A percentile compares a stretch with the other conserved stretches of the same genome.
These are phyloP conservation scores for Schwanniomyces polymorphus DNA, from an alignment of 805 yeast species.

Conservation along the genomic window DNA sequence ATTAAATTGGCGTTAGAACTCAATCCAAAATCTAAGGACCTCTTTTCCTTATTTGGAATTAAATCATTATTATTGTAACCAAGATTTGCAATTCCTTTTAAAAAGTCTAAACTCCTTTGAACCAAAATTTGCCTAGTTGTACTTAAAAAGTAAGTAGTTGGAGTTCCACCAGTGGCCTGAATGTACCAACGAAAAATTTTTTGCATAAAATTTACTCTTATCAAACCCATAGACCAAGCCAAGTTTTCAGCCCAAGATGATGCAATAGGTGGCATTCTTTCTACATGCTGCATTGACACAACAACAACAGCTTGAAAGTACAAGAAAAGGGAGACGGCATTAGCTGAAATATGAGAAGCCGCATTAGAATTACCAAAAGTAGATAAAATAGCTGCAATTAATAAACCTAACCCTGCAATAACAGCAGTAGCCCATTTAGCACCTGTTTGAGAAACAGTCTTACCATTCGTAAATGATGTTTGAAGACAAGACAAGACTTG, in stretches of 20 bases:
- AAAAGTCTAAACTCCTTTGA: conserved; percentile 56
- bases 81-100: conserved; percentile 21
- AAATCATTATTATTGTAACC: conserved; percentile 8
- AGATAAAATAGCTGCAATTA: conserved; percentile 78
- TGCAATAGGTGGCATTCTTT: conserved; percentile 88
- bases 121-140: conserved; percentile 68
- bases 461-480: conserved; percentile 72
- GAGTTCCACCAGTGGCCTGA: conserved; percentile 87
- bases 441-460: conserved; percentile 75
- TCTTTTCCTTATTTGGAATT: conserved; percentile 12
- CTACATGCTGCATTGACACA: conserved; percentile 81
- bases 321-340: conserved; percentile 76
- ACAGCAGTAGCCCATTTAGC: conserved; percentile 95
- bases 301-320: conserved; percentile 90
- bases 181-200: conserved; percentile 80
- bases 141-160: conserved; percentile 64
- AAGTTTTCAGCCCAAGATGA: conserved; percentile 89
- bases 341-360: conserved; percentile 86
- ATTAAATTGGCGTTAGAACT: conserved; percentile 57
- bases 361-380: conserved; percentile 86
- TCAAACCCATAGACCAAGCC: conserved; percentile 94
- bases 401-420: conserved; percentile 82
- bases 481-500: conserved; percentile 70
- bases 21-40: conserved; percentile 37
- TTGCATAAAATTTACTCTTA: conserved; percentile 80